Conservation (phyloP, 1,284 basidiomycete genomes). For the Microbotryum intermedium region DNA sequence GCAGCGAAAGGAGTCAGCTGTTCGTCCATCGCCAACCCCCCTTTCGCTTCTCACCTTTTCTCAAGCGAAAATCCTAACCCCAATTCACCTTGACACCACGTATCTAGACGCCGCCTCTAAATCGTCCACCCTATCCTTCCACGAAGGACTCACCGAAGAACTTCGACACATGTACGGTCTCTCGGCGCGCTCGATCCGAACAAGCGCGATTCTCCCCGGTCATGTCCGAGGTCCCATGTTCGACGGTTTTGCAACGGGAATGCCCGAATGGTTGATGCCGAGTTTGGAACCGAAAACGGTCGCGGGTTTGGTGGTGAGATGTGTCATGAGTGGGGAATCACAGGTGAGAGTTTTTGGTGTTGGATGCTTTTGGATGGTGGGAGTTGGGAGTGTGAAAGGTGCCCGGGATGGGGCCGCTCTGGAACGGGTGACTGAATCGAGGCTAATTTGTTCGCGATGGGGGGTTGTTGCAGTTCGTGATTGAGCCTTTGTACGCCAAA, state of each 20-base stretch:
- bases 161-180: constrained; percentile 57
- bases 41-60: neutral
- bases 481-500: constrained; percentile 58
- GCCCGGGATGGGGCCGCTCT: too few species aligned
- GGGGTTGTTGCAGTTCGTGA: constrained; percentile 13
- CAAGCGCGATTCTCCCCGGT: constrained; percentile 12
- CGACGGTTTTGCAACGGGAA: constrained; percentile 9
- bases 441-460: too few species aligned
- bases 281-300: constrained; percentile 19
- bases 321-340: constrained; percentile 15
- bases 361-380: neutral
- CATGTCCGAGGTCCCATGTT: constrained; percentile 17
- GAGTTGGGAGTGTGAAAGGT: constrained; percentile 44
- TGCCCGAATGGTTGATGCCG: constrained; percentile 10
- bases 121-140: constrained; percentile 65
- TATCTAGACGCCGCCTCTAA: constrained; percentile 63
- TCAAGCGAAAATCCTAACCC: neutral
- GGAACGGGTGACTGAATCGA: too few species aligned
- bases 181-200: constrained; percentile 6
- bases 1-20: constrained; percentile 19
- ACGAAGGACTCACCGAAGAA: constrained; percentile 74
- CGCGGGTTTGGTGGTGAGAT: constrained; percentile 3
- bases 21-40: neutral
- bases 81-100: neutral
- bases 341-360: constrained; percentile 45